A percentile compares a stretch with the other conserved stretches of the same genome.
phyloP scores from a whole-genome alignment of 2,329 filamentous ascomycete species.

The Penicillium sp. region DNA sequence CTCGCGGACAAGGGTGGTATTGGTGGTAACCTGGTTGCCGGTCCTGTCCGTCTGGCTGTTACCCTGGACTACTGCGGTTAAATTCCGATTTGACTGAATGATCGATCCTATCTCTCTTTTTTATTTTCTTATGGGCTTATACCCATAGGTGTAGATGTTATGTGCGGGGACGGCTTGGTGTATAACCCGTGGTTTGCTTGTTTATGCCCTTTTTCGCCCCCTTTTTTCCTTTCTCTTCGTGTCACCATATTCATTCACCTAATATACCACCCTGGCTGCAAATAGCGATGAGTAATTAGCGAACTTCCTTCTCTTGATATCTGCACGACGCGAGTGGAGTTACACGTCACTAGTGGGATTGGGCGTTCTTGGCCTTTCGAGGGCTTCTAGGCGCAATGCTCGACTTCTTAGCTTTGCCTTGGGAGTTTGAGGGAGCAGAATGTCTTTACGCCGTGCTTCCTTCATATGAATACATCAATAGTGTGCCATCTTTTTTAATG shows the following conservation, averaged over 20 bases:
- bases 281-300: not conserved
- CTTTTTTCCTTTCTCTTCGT: not conserved
- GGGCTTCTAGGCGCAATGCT: not conserved
- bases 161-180: constrained; percentile 14
- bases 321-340: not conserved
- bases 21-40: constrained; percentile 35
- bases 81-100: constrained; percentile 7
- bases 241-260: not conserved
- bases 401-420: not conserved
- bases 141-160: constrained; percentile 5
- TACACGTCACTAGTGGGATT: not conserved
- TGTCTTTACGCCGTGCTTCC: not conserved
- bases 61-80: constrained; percentile 34
- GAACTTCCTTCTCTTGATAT: not conserved
- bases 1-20: constrained; percentile 36
- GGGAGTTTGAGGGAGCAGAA: not conserved
- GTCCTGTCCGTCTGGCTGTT: constrained; percentile 31
- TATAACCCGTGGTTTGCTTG: constrained; percentile 19
- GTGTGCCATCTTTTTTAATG: too few species aligned
- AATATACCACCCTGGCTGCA: constrained; percentile 11
- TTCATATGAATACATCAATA: not conserved
- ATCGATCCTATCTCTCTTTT: constrained; percentile 4
- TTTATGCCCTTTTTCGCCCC: constrained; percentile 7
- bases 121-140: constrained; percentile 7
- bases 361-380: not conserved